These are phyloP conservation scores for Solanum microdontum DNA, from an alignment of 257 asterid species.

Conservation along the genomic window DNA sequence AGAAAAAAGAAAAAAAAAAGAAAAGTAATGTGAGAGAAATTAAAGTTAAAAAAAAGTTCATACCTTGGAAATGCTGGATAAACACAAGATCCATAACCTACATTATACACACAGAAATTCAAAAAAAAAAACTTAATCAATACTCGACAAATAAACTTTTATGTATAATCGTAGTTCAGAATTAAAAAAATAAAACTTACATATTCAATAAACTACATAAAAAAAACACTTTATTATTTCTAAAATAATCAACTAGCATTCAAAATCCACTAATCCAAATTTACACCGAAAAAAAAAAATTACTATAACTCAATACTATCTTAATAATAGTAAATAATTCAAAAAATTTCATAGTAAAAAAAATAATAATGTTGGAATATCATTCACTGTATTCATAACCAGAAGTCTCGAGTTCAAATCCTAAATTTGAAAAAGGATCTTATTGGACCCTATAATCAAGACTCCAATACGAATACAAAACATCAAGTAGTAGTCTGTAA, in stretches of 20 bases:
- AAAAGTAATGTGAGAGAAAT: not conserved
- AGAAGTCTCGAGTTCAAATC: not conserved
- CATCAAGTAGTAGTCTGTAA: not conserved
- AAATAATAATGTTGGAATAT: not conserved
- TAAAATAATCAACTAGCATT: not conserved
- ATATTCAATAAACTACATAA: not conserved
- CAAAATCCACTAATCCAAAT: not conserved
- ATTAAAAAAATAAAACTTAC: too few relatives aligned
- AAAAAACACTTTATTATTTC: not conserved
- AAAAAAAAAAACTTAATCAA: not conserved
- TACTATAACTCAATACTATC: not conserved
- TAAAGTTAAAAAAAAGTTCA: not conserved
- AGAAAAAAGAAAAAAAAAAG: not conserved
- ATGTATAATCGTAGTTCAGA: not conserved
- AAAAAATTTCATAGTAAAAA: not conserved
- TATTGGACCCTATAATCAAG: fast-evolving
- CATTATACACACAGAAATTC: not conserved
- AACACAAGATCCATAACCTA: conserved; percentile 91
- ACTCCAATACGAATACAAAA: fast-evolving
- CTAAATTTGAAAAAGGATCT: fast-evolving
- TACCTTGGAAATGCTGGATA: conserved; percentile 73
- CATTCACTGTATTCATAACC: fast-evolving
- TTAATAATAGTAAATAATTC: not conserved
- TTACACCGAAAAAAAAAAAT: too few relatives aligned
- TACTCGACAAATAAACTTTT: too few relatives aligned